These are phyloP conservation scores for Toxicodendron radicans DNA, from an alignment of 345 rosid species.

Conservation along the genomic window DNA sequence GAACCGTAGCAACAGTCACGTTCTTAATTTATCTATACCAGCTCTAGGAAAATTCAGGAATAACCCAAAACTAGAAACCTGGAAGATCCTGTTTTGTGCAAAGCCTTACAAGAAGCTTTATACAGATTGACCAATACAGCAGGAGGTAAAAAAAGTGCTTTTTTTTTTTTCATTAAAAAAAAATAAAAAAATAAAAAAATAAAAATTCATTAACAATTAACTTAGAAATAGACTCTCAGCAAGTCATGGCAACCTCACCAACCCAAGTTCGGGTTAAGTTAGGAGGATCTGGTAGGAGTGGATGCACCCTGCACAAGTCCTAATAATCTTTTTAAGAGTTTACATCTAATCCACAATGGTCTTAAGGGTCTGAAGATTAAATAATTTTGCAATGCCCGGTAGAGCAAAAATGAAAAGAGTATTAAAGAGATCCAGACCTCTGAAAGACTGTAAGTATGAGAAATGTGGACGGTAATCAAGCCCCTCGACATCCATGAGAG, in stretches of 20 bases:
- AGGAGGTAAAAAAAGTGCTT: not conserved
- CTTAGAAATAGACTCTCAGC: not conserved
- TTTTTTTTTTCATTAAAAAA: no score
- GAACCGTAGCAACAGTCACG: not conserved
- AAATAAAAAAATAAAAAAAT: not conserved
- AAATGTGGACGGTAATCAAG: slow-evolving; percentile 64
- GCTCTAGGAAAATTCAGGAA: not conserved
- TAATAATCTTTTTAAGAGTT: not conserved
- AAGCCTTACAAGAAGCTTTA: not conserved
- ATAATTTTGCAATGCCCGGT: not conserved
- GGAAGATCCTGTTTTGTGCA: not conserved
- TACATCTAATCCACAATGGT: not conserved
- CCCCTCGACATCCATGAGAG: slow-evolving; percentile 79
- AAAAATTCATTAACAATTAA: not conserved
- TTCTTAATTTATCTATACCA: not conserved
- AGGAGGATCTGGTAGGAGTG: not conserved
- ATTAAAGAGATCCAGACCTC: slow-evolving; percentile 51
- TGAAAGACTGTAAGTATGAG: slow-evolving; percentile 60
- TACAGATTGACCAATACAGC: not conserved
- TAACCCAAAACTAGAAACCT: not conserved
- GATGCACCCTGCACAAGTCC: not conserved
- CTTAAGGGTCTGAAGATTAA: not conserved
- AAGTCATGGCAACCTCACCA: no score
- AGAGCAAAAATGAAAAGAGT: not conserved
- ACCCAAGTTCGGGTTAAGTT: no score